Conservation (phyloP, 495 filamentous ascomycete genomes). For the Hyaloscypha finlandica region DNA sequence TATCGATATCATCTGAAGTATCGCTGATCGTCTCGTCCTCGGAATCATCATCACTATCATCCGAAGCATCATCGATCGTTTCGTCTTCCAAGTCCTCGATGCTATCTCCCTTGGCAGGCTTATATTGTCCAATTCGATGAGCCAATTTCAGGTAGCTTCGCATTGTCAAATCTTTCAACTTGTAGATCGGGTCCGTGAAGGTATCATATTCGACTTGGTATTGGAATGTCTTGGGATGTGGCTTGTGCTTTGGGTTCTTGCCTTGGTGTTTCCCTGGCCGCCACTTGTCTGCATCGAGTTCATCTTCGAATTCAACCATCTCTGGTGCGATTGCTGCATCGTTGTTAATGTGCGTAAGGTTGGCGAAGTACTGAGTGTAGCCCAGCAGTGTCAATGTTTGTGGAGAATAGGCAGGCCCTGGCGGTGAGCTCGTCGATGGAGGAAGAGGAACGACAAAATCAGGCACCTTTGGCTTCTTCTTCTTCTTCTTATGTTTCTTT, state of each 20-base stretch:
- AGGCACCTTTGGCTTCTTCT: conserved; percentile 59
- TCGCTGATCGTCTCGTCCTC: conserved; percentile 12
- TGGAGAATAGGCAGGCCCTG: conserved; percentile 89
- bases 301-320: conserved; percentile 24
- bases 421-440: conserved; percentile 71
- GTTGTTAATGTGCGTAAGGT: conserved; percentile 84
- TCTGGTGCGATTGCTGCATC: conserved; percentile 41
- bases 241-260: conserved; percentile 49
- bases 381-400: conserved; percentile 75
- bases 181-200: conserved; percentile 69
- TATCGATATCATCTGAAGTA: conserved; percentile 9
- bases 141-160: conserved; percentile 79
- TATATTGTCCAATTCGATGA: conserved; percentile 66
- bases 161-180: conserved; percentile 82
- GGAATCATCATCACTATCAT: conserved; percentile 15
- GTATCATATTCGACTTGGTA: conserved; percentile 90
- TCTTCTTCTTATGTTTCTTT: conserved; percentile 54
- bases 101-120: conserved; percentile 35
- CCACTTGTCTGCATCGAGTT: conserved; percentile 42
- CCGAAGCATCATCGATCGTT: conserved; percentile 8
- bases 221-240: conserved; percentile 61
- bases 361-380: conserved; percentile 91
- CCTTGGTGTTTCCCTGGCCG: conserved; percentile 57
- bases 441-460: conserved; percentile 66
- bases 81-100: conserved; percentile 29